These are phyloP conservation scores for Gamarada debralockiae DNA, from an alignment of 495 filamentous ascomycete species.

Conservation along the genomic window DNA sequence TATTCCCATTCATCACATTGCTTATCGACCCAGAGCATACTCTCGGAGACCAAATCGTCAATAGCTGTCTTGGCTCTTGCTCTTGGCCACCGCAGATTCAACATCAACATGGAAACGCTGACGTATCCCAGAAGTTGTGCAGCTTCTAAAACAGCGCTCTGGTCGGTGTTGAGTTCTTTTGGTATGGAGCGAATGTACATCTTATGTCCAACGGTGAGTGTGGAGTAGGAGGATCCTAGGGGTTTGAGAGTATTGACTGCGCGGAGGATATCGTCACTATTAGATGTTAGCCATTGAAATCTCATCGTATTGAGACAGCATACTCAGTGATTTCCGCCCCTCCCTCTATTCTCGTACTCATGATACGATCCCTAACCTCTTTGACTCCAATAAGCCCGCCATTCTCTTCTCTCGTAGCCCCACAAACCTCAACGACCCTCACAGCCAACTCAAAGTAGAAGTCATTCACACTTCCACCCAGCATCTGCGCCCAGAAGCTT, in stretches of 20 bases:
- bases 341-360: conserved; percentile 68
- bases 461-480: conserved; percentile 89
- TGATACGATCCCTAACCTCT: conserved; percentile 72
- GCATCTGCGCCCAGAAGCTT: conserved; percentile 88
- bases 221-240: conserved; percentile 81
- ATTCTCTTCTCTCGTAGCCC: conserved; percentile 83
- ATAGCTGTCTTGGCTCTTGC: conserved; percentile 83
- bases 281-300: conserved; percentile 9
- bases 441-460: conserved; percentile 98
- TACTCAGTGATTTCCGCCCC: conserved; percentile 66
- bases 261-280: conserved; percentile 83
- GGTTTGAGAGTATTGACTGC: conserved; percentile 86
- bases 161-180: conserved; percentile 94
- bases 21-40: conserved; percentile 90
- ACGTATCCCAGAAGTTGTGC: conserved; percentile 84
- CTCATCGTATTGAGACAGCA: too few relatives aligned
- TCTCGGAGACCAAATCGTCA: conserved; percentile 86
- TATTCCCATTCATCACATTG: conserved; percentile 89
- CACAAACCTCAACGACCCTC: conserved; percentile 88
- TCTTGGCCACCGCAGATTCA: conserved; percentile 84
- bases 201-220: conserved; percentile 74
- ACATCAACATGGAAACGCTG: conserved; percentile 83
- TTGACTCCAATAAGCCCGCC: conserved; percentile 83
- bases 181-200: conserved; percentile 90
- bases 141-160: conserved; percentile 85